Evolutionary conservation across 805 yeast genomes (phyloP), one percentile per base, ranked within the genome.

Genomic region (Wickerhamomyces mucosus): DNA sequence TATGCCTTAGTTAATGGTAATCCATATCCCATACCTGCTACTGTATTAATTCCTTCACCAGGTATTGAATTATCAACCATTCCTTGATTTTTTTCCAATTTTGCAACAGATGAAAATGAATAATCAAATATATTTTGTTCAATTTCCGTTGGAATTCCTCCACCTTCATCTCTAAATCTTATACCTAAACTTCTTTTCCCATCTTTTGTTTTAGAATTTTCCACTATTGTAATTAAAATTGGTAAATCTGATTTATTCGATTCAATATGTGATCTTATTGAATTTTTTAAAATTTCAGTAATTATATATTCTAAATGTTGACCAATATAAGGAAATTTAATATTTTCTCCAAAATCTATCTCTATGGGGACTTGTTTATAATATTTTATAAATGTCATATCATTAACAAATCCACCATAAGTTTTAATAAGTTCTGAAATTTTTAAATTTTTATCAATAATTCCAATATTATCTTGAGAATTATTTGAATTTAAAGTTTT

Each of bases 21-120:
- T 0, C 98, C 98, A 51, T 85, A 89, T 1, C 97, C 97, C 82
- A 92, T 81, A 0, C 98, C 98, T 0, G 96, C 95, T 21, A 89
- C 70, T 15, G 67, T 66, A 27, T 65, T 63, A 1, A 82, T 79
- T 2, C 78, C 78, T 16, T 68, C 65, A 2, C 86, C 88, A 0
- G 86, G 88, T 21, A 80, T 76, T 18, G 71, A 71, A 45, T 80
- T 79, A 36, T 53, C 65, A 43, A 42, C 63, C 64, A 45, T 58
- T 0, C 57, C 58, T 45, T 69, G 69, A 45, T 68, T 69, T 24
- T 72, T 63, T 11, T 71, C 80, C 15, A 65, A 63, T 5, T 55
- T 53, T 29, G 75, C 76, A 37, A 76, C 86, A 0, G 95, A 84
- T 2, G 94, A 69, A 56, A 80, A 89, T 5, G 95, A 78, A 56